phyloP scores from a whole-genome alignment of 2,329 filamentous ascomycete genomes.

The Clonostachys solani region DNA sequence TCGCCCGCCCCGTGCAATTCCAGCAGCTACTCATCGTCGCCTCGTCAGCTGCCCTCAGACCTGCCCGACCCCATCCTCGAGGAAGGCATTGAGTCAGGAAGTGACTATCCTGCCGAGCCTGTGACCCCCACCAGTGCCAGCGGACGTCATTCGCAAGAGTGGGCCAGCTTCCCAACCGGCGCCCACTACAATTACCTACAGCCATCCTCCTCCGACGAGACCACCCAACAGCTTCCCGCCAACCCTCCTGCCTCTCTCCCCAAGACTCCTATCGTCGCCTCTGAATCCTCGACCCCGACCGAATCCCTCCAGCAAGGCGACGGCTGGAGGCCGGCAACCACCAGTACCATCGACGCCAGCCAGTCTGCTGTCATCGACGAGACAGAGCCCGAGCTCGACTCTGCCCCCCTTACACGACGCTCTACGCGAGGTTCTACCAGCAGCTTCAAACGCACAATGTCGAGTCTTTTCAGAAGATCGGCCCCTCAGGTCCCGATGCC shows the following conservation, averaged over 20 bases:
- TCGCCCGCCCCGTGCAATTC: no score
- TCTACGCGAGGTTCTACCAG: constrained; percentile 36
- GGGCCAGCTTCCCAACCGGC: constrained; percentile 29
- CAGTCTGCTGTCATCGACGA: background rate
- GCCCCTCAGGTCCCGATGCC: constrained; percentile 17
- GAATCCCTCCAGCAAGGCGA: background rate
- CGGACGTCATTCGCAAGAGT: constrained; percentile 49
- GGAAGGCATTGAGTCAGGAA: constrained; percentile 57
- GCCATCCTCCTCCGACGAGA: background rate
- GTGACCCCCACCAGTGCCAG: constrained; percentile 51
- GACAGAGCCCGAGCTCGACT: background rate
- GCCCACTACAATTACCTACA: background rate
- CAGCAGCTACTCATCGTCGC: constrained; percentile 19
- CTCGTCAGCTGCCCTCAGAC: constrained; percentile 43
- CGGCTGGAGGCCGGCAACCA: background rate
- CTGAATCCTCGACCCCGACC: background rate
- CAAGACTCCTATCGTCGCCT: background rate
- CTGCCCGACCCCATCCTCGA: constrained; percentile 45
- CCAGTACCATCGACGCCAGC: background rate
- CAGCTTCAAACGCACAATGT: constrained; percentile 45
- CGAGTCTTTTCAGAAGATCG: constrained; percentile 40
- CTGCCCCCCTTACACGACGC: constrained; percentile 22
- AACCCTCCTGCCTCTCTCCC: background rate
- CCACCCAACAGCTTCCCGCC: background rate
- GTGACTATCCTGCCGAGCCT: constrained; percentile 55